Conservation (phyloP, 306 rosid genomes). For the Rubus parviflorus region DNA sequence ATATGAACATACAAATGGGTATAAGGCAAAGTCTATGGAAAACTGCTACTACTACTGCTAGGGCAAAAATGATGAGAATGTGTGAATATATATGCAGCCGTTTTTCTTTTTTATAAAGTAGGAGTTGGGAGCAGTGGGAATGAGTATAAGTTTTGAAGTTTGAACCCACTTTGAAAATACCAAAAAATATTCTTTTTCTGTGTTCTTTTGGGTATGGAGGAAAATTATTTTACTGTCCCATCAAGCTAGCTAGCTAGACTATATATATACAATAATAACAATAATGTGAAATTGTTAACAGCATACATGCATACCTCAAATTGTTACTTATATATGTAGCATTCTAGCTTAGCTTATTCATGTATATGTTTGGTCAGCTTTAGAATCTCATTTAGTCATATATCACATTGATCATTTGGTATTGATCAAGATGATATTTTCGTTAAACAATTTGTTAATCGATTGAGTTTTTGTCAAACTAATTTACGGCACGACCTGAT, state of each 20-base stretch:
- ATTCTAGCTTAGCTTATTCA: background rate
- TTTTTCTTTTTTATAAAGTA: constrained; percentile 25
- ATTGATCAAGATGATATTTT: background rate
- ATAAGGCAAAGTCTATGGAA: constrained; percentile 2
- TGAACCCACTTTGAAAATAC: constrained; percentile 69
- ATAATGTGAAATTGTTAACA: background rate
- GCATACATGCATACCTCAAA: background rate
- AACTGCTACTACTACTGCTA: constrained; percentile 10
- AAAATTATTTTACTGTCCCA: background rate
- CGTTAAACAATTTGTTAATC: background rate
- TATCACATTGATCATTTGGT: background rate
- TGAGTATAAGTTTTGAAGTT: constrained; percentile 79
- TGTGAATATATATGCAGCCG: constrained; percentile 36
- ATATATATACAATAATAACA: background rate
- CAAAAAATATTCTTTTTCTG: background rate
- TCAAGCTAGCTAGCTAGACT: background rate
- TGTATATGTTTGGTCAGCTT: background rate
- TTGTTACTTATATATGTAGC: background rate
- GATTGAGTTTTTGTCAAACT: background rate
- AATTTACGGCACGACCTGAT: background rate
- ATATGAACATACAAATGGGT: constrained; percentile 4
- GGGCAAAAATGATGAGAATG: constrained; percentile 28
- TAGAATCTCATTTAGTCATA: too few species aligned
- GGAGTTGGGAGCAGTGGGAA: background rate
- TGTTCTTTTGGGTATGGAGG: background rate